Base-by-base conservation (phyloP, 345 rosid species). In the Ricinus communis region DNA sequence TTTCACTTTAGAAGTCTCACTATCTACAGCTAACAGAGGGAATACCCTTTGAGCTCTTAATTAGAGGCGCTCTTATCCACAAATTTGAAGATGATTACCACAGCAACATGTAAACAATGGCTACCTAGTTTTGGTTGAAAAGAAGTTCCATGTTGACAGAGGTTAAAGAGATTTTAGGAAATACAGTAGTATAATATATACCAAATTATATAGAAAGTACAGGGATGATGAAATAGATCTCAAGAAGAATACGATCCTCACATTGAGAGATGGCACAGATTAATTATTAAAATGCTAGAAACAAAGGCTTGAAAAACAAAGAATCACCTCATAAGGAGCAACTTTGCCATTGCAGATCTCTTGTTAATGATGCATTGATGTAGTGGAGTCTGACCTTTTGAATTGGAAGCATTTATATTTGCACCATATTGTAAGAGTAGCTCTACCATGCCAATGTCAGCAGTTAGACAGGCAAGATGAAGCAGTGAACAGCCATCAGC, bases 391-490 rank as follows among this genome's bases (percentile, higher is more conserved):
- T 82, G 86, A 52, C 90, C 87, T 77, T 75, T 80, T 18, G 85
- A 83, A 73, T 88, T 91, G 18, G 75, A 62, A 22, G 86, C 88
- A 75, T 87, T 85, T 51, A 84, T 70, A 53, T 87, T 82, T 60
- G 87, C 96, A 3, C 96, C 96, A 71, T 90, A 88, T 74, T 88
- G 96, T 60, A 90, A 82, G 41, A 90, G 82, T 6, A 90, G 78
- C 78, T 90, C 96, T 31, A 87, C 90, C 93, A 90, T 88, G 77
- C 86, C 90, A 13, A 85, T 79, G 76, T 88, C 96, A 67, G 93
- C 86, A 77, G 79, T 80, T 68, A 88, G 80, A 81, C 96, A 90
- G 68, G 96, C 93, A 5, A 88, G 87, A 78, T 90, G 96, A 84
- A 90, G 93, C 77, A 90, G 73, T 31, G 91, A 85, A 71, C 91